phyloP scores from a whole-genome alignment of 176 grass and related monocot species.

The Aegilops sharonensis region DNA sequence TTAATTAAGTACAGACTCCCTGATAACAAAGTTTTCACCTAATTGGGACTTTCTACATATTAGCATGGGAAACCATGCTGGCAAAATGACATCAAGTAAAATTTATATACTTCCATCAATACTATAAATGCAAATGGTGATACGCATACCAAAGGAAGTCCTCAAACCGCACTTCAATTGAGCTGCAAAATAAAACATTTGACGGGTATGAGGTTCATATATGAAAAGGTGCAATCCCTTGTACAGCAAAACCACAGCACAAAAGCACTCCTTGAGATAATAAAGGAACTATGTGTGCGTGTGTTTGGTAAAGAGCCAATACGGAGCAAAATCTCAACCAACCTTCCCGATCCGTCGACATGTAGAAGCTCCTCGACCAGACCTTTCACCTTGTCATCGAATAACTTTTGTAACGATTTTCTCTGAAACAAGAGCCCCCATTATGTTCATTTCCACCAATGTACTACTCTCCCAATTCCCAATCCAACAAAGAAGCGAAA shows the following conservation, averaged over 20 bases:
- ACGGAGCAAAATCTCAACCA: conserved; percentile 6
- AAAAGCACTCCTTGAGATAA: background rate
- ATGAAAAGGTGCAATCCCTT: background rate
- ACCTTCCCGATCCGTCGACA: conserved; percentile 56
- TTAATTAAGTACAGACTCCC: background rate
- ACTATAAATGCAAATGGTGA: background rate
- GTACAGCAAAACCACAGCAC: background rate
- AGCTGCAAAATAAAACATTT: conserved; percentile 47
- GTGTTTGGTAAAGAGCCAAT: background rate
- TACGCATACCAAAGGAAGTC: conserved; percentile 94
- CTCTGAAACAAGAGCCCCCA: conserved; percentile 41
- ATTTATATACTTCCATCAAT: background rate
- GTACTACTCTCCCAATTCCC: background rate
- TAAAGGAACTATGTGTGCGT: background rate
- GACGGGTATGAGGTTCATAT: too few species aligned
- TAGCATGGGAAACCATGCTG: background rate
- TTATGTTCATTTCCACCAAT: background rate
- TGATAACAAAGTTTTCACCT: background rate
- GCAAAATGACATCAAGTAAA: background rate
- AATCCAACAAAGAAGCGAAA: background rate
- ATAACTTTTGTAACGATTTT: conserved; percentile 56
- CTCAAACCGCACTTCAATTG: conserved; percentile 63
- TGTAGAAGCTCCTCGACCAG: conserved; percentile 71
- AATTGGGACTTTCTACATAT: background rate
- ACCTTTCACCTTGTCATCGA: conserved; percentile 65